Evolutionary conservation across 176 grass and related monocot genomes (phyloP).

Genomic region (Bolboschoenus planiculmis): DNA sequence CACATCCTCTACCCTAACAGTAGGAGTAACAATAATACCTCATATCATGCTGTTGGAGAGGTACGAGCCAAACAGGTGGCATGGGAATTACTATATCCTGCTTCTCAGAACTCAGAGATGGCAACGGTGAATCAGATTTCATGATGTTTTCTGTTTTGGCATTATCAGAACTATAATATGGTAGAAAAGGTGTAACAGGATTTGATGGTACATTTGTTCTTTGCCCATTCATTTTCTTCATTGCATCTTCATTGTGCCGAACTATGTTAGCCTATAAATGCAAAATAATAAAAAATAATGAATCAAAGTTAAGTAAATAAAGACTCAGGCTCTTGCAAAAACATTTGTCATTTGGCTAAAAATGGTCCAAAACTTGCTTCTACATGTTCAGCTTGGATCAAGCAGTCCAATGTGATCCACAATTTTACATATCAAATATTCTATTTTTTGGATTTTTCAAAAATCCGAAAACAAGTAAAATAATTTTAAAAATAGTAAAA

Average conservation of each 20-base stretch:
- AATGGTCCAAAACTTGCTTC: neutral
- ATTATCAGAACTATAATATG: conserved; percentile 14
- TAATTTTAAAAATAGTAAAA: neutral
- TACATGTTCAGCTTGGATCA: neutral
- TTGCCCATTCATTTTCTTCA: conserved; percentile 37
- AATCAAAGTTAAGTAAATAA: neutral
- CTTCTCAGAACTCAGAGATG: conserved; percentile 26
- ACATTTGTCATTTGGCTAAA: neutral
- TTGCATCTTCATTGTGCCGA: conserved; percentile 45
- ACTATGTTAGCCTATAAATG: conserved; percentile 59
- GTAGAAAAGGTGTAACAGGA: conserved; percentile 32
- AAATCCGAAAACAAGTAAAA: neutral
- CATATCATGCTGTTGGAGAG: conserved; percentile 40
- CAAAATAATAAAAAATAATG: conserved; percentile 7
- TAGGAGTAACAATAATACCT: conserved; percentile 42
- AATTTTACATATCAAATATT: no score
- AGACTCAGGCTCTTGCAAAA: neutral
- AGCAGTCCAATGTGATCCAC: neutral
- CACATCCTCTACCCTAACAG: neutral
- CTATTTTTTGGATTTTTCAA: no score
- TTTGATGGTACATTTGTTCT: conserved; percentile 22
- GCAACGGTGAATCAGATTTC: conserved; percentile 24
- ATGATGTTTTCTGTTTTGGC: conserved; percentile 4
- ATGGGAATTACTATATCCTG: conserved; percentile 58
- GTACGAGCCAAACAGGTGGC: conserved; percentile 61